phyloP scores from a whole-genome alignment of 805 yeast species.

The Schwanniomyces pseudopolymorphus region DNA sequence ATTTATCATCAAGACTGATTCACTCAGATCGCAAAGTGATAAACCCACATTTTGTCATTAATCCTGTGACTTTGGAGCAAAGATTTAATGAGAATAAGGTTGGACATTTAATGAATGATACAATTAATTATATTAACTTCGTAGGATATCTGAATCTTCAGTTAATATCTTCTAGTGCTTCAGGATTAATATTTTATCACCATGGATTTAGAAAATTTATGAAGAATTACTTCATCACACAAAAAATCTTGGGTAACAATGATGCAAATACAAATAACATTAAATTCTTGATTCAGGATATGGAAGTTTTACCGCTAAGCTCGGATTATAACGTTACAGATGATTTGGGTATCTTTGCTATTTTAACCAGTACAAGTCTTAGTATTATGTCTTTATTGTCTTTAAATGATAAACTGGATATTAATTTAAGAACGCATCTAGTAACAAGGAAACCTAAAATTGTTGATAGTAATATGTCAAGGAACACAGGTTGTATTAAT shows the following conservation, averaged over 20 bases:
- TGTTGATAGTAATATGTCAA: slow-evolving; percentile 12
- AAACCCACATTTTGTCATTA: slow-evolving; percentile 48
- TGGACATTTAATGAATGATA: slow-evolving; percentile 28
- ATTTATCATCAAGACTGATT: slow-evolving; percentile 28
- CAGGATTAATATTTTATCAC: slow-evolving; percentile 58
- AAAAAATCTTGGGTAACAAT: slow-evolving; percentile 51
- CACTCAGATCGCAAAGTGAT: slow-evolving; percentile 49
- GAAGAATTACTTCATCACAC: slow-evolving; percentile 47
- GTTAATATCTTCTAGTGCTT: slow-evolving; percentile 30
- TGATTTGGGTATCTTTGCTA: slow-evolving; percentile 56
- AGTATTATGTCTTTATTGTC: slow-evolving; percentile 52
- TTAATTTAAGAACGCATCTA: slow-evolving; percentile 47
- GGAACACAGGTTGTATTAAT: slow-evolving; percentile 46
- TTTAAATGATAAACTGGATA: slow-evolving; percentile 35
- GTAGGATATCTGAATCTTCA: slow-evolving; percentile 26
- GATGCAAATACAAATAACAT: slow-evolving; percentile 18
- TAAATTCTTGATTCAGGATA: slow-evolving; percentile 22
- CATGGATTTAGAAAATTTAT: slow-evolving; percentile 59
- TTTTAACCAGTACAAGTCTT: slow-evolving; percentile 52
- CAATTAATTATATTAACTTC: slow-evolving; percentile 26
- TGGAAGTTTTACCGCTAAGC: slow-evolving; percentile 61
- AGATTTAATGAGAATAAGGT: slow-evolving; percentile 21
- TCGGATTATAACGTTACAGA: slow-evolving; percentile 55
- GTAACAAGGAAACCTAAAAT: slow-evolving; percentile 49
- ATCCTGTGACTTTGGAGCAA: slow-evolving; percentile 23